Base-by-base conservation (phyloP, 2,329 filamentous ascomycete species). In the Verticillium dahliae region DNA sequence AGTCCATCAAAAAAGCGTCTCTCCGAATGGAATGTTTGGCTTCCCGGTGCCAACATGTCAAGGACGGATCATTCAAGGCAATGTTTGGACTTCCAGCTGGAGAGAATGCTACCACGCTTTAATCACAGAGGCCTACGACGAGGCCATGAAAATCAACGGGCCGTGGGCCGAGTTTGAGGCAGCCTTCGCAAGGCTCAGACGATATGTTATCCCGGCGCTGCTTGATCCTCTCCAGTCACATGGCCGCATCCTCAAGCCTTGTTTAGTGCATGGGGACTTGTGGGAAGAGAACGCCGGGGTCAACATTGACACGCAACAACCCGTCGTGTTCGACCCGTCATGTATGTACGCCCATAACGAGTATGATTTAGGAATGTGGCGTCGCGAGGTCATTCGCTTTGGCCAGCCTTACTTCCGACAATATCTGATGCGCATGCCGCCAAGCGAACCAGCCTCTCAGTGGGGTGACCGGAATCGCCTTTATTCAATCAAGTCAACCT, bases 81-180 rank as follows among this genome's bases (percentile, higher is more conserved):
- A 69, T 1, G 67, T 65, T 1, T 78, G 74, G 74, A 68, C 73
- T 18, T 68, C 72, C 9, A 75, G 66, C 38, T 79, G 77, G 77
- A 71, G 76, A 52, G 63, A 41, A 0, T 77, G 74, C 65, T 78
- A 75, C 58, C 31, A 67, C 5, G 11, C 7, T 5, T 14, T 58
- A 14, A 7, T 58, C 18, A 9, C 10, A 9, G 35, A 41, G 10
- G 18, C 27, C 35, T 45, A 41, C 57, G 37, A 39, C 14, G 14
- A 22, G n/a, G 57, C 41, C 38, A 33, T 31, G 15, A 38, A 37
- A 11, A n/a, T n/a, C 6, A 58, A 58, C 27, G 57, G 15, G 9
- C 18, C 18, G 6, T 66, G 65, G 67, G 63, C 62, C 14, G 69
- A 69, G 45, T 63, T 69, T 31, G 61, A 69, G 33, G 57, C 59